These are phyloP conservation scores for Falciphora oryzae DNA, from an alignment of 2,329 filamentous ascomycete species.

Conservation along the genomic window DNA sequence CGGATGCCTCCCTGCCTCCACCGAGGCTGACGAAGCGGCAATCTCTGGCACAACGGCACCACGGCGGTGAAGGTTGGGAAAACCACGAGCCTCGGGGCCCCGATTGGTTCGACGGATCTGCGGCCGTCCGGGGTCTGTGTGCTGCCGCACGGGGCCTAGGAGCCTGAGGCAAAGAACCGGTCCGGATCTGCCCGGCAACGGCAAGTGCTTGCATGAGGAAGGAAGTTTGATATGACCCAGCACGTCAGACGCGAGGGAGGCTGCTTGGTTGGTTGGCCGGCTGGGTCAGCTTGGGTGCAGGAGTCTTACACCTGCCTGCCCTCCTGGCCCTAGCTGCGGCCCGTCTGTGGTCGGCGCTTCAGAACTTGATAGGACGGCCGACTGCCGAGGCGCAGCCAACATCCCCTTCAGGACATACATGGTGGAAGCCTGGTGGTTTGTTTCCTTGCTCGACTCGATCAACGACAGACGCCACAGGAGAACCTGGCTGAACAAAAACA, in stretches of 20 bases:
- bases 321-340: not conserved
- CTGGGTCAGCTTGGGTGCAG: not conserved
- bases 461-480: not conserved
- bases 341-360: not conserved
- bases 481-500: not conserved
- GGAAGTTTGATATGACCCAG: not conserved
- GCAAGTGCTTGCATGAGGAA: not conserved
- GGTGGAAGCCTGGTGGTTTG: not conserved
- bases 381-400: not conserved
- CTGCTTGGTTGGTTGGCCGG: not conserved
- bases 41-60: not conserved
- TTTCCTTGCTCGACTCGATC: not conserved
- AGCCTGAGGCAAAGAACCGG: not conserved
- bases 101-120: not conserved
- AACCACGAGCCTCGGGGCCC: not conserved
- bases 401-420: not conserved
- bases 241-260: not conserved
- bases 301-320: not conserved
- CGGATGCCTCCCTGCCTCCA: not conserved
- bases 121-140: not conserved
- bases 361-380: not conserved
- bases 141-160: not conserved
- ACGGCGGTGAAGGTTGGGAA: not conserved
- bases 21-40: not conserved
- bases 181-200: not conserved